Conservation (phyloP, 108 stramenopile species). For the Cyclotella kingstonii region DNA sequence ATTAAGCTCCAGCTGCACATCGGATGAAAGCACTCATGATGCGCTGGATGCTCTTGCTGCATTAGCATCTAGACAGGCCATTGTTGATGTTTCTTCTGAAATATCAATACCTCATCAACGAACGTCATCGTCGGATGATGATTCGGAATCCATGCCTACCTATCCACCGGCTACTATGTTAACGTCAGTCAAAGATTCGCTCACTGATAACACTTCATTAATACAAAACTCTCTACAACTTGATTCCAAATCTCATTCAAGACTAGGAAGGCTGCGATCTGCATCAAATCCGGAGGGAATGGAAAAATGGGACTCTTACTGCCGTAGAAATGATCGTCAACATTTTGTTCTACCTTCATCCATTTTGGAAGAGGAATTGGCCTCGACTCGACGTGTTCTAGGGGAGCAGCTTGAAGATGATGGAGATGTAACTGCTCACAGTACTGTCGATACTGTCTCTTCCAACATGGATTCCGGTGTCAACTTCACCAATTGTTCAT, state of each 20-base stretch:
- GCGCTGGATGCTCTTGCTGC: conserved; percentile 28
- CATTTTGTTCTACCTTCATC: conserved; percentile 72
- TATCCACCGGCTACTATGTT: conserved; percentile 47
- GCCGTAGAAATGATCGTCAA: conserved; percentile 40
- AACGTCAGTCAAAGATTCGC: conserved; percentile 7
- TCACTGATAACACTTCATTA: not conserved
- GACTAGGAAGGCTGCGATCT: conserved; percentile 54
- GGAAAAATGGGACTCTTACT: conserved; percentile 79
- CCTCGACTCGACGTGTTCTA: conserved; percentile 54
- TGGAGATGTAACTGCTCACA: not conserved
- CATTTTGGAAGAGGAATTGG: conserved; percentile 83
- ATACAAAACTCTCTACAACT: not conserved
- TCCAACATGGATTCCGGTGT: not conserved
- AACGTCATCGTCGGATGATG: conserved; percentile 47
- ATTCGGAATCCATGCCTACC: conserved; percentile 70
- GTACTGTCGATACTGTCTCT: not conserved
- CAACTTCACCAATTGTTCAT: conserved; percentile 17
- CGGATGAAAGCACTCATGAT: conserved; percentile 2
- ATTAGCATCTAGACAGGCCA: conserved; percentile 8
- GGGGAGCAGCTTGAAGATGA: conserved; percentile 41
- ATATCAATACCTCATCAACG: conserved; percentile 20
- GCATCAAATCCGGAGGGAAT: conserved; percentile 89
- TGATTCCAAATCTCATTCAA: conserved; percentile 5
- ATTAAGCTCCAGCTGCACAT: too few species aligned
- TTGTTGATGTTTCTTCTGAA: not conserved